Conservation (phyloP, 352 stramenopile species). For the Globisporangium orthogonon region DNA sequence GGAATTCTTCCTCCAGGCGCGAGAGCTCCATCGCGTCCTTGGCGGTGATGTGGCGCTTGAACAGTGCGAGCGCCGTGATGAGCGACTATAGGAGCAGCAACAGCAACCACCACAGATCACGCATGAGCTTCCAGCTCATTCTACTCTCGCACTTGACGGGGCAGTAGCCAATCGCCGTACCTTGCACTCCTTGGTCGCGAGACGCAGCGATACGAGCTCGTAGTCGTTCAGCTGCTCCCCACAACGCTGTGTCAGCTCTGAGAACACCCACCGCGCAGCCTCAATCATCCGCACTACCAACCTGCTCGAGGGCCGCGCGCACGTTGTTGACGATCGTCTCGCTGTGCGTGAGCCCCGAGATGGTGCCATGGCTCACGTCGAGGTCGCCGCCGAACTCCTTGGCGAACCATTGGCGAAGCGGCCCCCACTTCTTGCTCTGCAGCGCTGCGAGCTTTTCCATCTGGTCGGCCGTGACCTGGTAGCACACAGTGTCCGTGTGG, state of each 20-base stretch:
- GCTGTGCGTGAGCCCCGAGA: constrained; percentile 57
- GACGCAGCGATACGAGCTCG: constrained; percentile 68
- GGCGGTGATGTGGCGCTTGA: constrained; percentile 78
- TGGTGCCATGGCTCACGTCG: constrained; percentile 79
- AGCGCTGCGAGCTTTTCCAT: constrained; percentile 73
- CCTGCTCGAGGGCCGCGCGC: constrained; percentile 48
- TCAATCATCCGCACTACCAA: constrained; percentile 6
- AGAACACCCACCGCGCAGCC: not conserved
- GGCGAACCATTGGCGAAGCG: constrained; percentile 80
- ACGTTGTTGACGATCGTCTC: constrained; percentile 57
- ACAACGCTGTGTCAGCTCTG: not conserved
- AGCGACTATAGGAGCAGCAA: constrained; percentile 37
- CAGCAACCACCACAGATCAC: not conserved
- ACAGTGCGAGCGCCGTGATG: constrained; percentile 74
- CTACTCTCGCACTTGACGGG: not conserved
- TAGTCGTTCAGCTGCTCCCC: constrained; percentile 49
- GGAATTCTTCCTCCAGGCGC: constrained; percentile 84
- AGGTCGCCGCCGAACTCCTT: constrained; percentile 68
- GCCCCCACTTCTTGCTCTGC: constrained; percentile 84
- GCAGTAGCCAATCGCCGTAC: constrained; percentile 11
- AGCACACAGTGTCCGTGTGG: constrained; percentile 87
- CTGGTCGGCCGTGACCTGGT: constrained; percentile 74
- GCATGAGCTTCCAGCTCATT: not conserved
- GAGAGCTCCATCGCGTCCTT: constrained; percentile 84
- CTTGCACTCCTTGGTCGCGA: constrained; percentile 85